Conservation (phyloP, 176 grass and related monocot genomes). For the Bonia amplexicaulis region DNA sequence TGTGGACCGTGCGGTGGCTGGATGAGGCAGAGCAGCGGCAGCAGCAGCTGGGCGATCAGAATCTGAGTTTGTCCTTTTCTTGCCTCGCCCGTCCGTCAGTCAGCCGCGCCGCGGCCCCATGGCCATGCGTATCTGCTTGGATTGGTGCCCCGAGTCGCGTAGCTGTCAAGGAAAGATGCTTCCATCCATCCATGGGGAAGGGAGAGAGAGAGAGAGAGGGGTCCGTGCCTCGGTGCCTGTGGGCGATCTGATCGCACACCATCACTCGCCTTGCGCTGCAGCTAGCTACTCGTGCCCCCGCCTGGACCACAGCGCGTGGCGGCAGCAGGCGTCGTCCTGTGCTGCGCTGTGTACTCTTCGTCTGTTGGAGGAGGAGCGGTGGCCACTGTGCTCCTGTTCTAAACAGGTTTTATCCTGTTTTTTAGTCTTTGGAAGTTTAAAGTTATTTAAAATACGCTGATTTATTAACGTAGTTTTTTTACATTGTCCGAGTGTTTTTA, state of each 20-base stretch:
- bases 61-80: slow-evolving; percentile 44
- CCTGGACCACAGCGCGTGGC: neutral
- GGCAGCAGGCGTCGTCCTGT: neutral
- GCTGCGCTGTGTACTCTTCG: neutral
- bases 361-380: neutral
- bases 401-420: no score
- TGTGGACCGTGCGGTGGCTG: neutral
- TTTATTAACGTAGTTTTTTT: no score
- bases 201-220: neutral
- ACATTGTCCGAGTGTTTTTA: no score
- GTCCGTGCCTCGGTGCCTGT: neutral
- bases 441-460: no score
- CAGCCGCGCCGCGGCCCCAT: no score
- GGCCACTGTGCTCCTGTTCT: no score
- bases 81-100: neutral
- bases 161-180: slow-evolving; percentile 39
- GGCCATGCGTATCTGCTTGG: slow-evolving; percentile 36
- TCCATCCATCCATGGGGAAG: neutral
- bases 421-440: no score
- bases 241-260: neutral
- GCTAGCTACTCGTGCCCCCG: neutral
- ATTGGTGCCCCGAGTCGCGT: slow-evolving; percentile 33
- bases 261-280: neutral
- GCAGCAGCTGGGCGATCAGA: neutral
- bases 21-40: neutral